Conservation (phyloP, 108 stramenopile species). For the Stephanodiscus triporus region DNA sequence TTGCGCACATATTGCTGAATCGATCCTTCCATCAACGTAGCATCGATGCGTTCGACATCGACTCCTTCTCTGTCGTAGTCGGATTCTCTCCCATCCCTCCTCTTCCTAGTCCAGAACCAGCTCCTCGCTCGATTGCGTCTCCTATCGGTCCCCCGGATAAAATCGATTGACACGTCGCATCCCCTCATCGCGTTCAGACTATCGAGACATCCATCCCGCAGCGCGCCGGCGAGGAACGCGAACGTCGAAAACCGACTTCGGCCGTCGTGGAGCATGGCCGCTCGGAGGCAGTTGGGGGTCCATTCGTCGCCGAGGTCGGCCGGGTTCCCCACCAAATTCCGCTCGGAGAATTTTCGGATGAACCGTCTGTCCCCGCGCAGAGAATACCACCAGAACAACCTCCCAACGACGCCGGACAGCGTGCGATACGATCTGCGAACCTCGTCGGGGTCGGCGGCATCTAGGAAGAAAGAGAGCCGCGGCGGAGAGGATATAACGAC, state of each 20-base stretch:
- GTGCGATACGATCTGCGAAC: constrained; percentile 56
- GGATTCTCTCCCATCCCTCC: background rate
- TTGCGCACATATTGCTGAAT: constrained; percentile 36
- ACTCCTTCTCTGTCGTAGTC: background rate
- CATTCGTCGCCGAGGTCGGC: constrained; percentile 52
- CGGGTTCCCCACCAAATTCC: constrained; percentile 59
- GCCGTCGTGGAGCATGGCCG: constrained; percentile 37
- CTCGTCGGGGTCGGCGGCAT: constrained; percentile 34
- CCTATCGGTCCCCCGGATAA: constrained; percentile 56
- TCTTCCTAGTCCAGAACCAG: constrained; percentile 64
- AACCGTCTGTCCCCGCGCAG: constrained; percentile 52
- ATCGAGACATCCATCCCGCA: constrained; percentile 56
- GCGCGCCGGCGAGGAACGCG: constrained; percentile 64
- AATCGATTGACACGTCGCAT: constrained; percentile 35
- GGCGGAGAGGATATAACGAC: constrained; percentile 62
- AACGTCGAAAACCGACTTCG: constrained; percentile 59
- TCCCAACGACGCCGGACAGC: constrained; percentile 53
- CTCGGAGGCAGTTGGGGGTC: constrained; percentile 52
- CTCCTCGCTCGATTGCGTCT: constrained; percentile 56
- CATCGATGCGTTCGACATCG: background rate
- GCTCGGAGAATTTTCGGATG: constrained; percentile 59
- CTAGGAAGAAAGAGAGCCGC: constrained; percentile 51
- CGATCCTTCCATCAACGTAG: constrained; percentile 19
- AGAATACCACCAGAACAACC: constrained; percentile 69
- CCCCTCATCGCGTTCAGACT: constrained; percentile 45